phyloP scores from a whole-genome alignment of 2,329 filamentous ascomycete species.

The Aspergillus transmontanensis region DNA sequence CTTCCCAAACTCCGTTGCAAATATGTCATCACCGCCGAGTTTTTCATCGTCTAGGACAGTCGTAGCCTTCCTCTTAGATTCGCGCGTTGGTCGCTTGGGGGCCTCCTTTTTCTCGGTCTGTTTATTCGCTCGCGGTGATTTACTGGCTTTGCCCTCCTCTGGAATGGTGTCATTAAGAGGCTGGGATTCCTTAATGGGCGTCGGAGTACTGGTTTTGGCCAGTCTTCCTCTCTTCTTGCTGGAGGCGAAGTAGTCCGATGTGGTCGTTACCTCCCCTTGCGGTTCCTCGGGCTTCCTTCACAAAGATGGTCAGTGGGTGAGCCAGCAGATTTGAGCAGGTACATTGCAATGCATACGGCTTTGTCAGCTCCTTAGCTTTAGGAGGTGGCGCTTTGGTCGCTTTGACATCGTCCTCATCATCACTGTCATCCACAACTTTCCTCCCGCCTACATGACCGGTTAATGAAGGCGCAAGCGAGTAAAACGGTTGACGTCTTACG shows the following conservation, averaged over 20 bases:
- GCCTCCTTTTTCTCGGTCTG: constrained; percentile 48
- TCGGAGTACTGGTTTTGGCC: constrained; percentile 29
- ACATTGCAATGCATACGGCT: constrained; percentile 49
- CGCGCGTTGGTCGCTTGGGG: constrained; percentile 18
- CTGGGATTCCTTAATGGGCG: constrained; percentile 23
- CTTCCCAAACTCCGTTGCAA: constrained; percentile 70
- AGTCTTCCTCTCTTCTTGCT: constrained; percentile 59
- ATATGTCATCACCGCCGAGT: constrained; percentile 77
- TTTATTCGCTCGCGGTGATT: constrained; percentile 40
- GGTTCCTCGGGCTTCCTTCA: constrained; percentile 52
- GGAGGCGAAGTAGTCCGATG: constrained; percentile 64
- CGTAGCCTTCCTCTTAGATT: constrained; percentile 37
- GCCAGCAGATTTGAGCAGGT: not conserved
- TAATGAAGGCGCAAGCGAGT: not conserved
- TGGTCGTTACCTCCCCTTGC: constrained; percentile 60
- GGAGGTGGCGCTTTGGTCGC: constrained; percentile 40
- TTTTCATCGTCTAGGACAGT: constrained; percentile 64
- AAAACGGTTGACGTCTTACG: constrained; percentile 28
- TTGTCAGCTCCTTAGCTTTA: constrained; percentile 44
- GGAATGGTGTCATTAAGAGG: constrained; percentile 13
- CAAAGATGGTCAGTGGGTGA: constrained; percentile 7
- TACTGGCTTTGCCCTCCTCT: constrained; percentile 10
- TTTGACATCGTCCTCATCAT: constrained; percentile 66
- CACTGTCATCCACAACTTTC: constrained; percentile 79
- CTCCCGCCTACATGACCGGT: constrained; percentile 48